These are phyloP conservation scores for Cutaneotrichosporon dermatis DNA, from an alignment of 1,284 basidiomycete species.

Conservation along the genomic window DNA sequence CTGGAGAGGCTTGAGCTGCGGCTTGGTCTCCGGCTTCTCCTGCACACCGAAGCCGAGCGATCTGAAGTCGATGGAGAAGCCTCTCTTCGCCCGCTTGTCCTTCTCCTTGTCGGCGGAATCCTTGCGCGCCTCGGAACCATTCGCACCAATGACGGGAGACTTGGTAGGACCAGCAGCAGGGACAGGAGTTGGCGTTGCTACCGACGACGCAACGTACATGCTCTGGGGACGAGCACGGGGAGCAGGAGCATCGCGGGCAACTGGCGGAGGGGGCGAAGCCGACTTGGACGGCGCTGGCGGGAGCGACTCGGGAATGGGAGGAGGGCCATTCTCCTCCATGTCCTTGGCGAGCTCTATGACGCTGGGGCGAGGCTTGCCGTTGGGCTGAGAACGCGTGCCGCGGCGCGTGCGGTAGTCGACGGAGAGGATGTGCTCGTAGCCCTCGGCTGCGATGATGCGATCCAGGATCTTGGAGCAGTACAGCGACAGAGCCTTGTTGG, in stretches of 20 bases:
- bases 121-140: not conserved
- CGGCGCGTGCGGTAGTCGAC: conserved; percentile 63
- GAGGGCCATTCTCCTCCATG: conserved; percentile 13
- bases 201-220: conserved; percentile 7
- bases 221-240: conserved; percentile 11
- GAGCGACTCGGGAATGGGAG: not conserved
- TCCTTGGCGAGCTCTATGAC: conserved; percentile 10
- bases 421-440: conserved; percentile 87
- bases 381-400: conserved; percentile 2
- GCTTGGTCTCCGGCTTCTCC: conserved; percentile 21
- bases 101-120: conserved; percentile 22
- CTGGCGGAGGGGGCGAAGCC: not conserved
- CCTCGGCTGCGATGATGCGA: conserved; percentile 86
- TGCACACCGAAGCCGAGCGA: conserved; percentile 38
- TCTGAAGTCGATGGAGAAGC: conserved; percentile 47
- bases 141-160: not conserved
- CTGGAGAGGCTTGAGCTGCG: conserved; percentile 32
- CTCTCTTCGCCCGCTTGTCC: conserved; percentile 37
- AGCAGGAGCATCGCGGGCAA: no score
- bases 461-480: conserved; percentile 96
- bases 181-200: not conserved
- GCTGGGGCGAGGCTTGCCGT: conserved; percentile 4
- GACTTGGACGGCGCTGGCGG: not conserved
- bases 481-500: conserved; percentile 86
- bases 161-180: not conserved